phyloP scores from a whole-genome alignment of 1,284 basidiomycete genomes.

The Mycena sp. region DNA sequence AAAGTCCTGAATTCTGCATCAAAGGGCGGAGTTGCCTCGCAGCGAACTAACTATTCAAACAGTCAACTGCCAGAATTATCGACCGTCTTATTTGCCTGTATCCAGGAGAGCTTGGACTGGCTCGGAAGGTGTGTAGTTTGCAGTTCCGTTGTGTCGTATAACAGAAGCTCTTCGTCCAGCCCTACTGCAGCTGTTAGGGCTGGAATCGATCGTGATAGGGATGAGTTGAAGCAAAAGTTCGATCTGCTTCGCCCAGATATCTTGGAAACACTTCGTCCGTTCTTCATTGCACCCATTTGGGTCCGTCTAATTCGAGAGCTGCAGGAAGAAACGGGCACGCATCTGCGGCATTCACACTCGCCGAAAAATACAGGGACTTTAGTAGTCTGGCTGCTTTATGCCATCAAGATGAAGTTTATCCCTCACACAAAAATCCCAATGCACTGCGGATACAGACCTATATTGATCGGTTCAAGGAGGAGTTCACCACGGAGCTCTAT shows the following conservation, averaged over 20 bases:
- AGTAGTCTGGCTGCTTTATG: conserved; percentile 84
- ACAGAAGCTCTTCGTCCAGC: conserved; percentile 40
- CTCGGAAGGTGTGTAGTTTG: conserved; percentile 61
- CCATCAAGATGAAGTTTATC: conserved; percentile 72
- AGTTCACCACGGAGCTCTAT: conserved; percentile 90
- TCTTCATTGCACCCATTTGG: conserved; percentile 27
- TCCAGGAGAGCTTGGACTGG: conserved; percentile 80
- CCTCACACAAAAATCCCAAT: conserved; percentile 70
- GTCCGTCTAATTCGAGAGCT: conserved; percentile 11
- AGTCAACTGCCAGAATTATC: conserved; percentile 81
- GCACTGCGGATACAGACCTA: conserved; percentile 72
- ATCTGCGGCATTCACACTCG: conserved; percentile 80
- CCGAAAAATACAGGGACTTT: conserved; percentile 89
- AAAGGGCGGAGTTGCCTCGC: conserved; percentile 36
- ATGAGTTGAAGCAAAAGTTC: conserved; percentile 73
- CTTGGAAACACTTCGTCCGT: conserved; percentile 80
- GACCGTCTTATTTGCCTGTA: conserved; percentile 72
- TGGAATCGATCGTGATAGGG: conserved; percentile 59
- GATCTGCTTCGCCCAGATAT: conserved; percentile 74
- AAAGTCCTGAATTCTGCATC: conserved; percentile 54
- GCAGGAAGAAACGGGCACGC: conserved; percentile 75
- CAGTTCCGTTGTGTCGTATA: conserved; percentile 1
- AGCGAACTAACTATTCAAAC: conserved; percentile 49
- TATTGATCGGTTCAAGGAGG: conserved; percentile 82
- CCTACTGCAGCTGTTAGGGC: conserved; percentile 54